Percentiles rank a stretch among this genome's conserved stretches.
Conservation (phyloP, 768 basidiomycete genomes). For the Tricholoma sp. region DNA sequence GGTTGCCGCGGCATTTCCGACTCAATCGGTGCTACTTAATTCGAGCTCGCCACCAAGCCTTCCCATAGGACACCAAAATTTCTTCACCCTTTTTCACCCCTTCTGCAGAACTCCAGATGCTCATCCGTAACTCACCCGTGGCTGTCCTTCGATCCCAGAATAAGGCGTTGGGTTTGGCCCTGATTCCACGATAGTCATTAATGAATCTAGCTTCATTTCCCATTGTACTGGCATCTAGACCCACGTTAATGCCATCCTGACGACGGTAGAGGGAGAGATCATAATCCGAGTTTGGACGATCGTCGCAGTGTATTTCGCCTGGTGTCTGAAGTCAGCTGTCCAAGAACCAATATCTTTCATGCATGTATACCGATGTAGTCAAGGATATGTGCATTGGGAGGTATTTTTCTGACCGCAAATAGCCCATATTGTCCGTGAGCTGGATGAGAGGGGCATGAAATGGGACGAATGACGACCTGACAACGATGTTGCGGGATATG, state of each 20-base stretch:
- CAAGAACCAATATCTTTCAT: neutral
- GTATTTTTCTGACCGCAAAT: constrained; percentile 71
- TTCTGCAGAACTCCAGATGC: constrained; percentile 60
- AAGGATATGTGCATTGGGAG: constrained; percentile 59
- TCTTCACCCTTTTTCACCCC: constrained; percentile 76
- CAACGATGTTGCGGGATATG: constrained; percentile 13
- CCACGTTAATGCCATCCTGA: constrained; percentile 55
- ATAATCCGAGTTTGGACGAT: constrained; percentile 73
- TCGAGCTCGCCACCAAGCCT: constrained; percentile 72
- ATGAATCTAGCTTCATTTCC: constrained; percentile 89
- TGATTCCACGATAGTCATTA: constrained; percentile 87
- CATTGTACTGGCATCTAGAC: constrained; percentile 66
- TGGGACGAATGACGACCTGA: constrained; percentile 51
- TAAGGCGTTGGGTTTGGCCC: constrained; percentile 58
- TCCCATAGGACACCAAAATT: constrained; percentile 85
- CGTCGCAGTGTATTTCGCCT: constrained; percentile 82
- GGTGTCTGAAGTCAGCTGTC: constrained; percentile 7
- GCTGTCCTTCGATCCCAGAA: constrained; percentile 54
- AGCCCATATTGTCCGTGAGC: constrained; percentile 75
- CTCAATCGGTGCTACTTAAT: neutral
- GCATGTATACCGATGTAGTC: constrained; percentile 55
- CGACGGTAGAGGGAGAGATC: constrained; percentile 76
- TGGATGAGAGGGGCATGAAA: constrained; percentile 60
- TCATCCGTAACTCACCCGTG: constrained; percentile 67
- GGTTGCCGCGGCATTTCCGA: neutral